Percentiles rank a stretch among this genome's conserved stretches.
Evolutionary conservation across 805 yeast genomes (phyloP).

Genomic region (Lachancea lanzarotensis): DNA sequence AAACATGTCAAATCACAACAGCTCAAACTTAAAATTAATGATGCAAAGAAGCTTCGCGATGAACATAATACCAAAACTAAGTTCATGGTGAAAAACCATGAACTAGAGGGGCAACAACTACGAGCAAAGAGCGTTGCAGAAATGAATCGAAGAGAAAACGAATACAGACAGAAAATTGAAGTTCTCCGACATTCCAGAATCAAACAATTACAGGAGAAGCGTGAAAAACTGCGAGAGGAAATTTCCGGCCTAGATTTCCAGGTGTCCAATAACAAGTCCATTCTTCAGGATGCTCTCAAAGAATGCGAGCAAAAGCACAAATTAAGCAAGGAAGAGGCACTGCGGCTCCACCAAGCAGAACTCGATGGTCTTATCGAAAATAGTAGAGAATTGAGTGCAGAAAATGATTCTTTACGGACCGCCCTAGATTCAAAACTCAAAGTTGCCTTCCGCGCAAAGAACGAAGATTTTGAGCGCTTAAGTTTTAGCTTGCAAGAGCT

Average conservation of each 20-base stretch:
- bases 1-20: constrained; percentile 23
- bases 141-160: constrained; percentile 31
- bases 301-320: constrained; percentile 18
- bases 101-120: constrained; percentile 30
- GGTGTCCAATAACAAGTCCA: constrained; percentile 19
- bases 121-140: constrained; percentile 35
- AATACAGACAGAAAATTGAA: constrained; percentile 35
- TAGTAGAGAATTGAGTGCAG: constrained; percentile 20
- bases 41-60: constrained; percentile 27
- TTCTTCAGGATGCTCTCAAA: constrained; percentile 11
- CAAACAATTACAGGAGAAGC: constrained; percentile 28
- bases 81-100: constrained; percentile 28
- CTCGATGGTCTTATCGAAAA: constrained; percentile 28
- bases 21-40: constrained; percentile 29
- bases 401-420: constrained; percentile 22
- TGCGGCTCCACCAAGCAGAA: constrained; percentile 20
- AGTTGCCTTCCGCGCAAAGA: constrained; percentile 12
- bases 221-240: constrained; percentile 23
- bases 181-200: constrained; percentile 33
- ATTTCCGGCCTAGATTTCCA: constrained; percentile 29
- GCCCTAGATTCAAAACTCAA: constrained; percentile 13
- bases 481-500: constrained; percentile 16
- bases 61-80: constrained; percentile 23
- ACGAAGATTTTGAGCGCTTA: constrained; percentile 9
- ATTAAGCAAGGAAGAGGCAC: constrained; percentile 21